Evolutionary conservation across 179 eudicot species (phyloP), one percentile per base, ranked within the genome.

Genomic region (Nepenthes alata): DNA sequence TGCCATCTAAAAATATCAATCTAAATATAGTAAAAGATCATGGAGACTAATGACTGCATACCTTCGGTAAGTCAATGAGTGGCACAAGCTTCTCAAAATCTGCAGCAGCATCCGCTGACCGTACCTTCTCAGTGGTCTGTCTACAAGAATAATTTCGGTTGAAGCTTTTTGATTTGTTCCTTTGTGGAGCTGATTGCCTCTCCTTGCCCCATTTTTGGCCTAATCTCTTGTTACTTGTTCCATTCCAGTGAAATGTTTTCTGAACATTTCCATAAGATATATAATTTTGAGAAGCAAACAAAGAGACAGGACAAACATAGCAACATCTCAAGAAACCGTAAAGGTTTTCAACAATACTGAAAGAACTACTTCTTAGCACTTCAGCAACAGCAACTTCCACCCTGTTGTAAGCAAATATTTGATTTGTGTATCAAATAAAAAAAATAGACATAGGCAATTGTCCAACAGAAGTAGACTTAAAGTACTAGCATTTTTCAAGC

Each of bases 131-230:
- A 4, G 47, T 50, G 44, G 63, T 69, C 66, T 57, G 57, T 47
- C 53, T 60, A 45, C 69, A 60, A 58, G 76, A 60, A 62, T 37
- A 38, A 53, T 61, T 70, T 66, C 65, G 49, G 38, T 68, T 60
- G 51, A 35, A 48, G 57, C 58, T 57, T 65, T 74, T 68, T 34
- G 66, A 48, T 9, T 66, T 72, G 72, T 82, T 76, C 76, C 82
- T 75, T 57, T 66, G 53, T 41, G 75, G 55, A 55, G 60, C 66
- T 66, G 83, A 55, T 55, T 55, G 64, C 35, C 71, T 80, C 62
- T 83, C 86, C 50, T 38, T 69, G 57, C 91, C 89, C 88, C 88
- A 79, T 65, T 88, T 79, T 74, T 82, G 87, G 53, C 86, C 86
- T 74, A 78, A 73, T 59, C 70, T 81, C 78, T 88, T 91, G 76